Evolutionary conservation across 129 eudicot species (phyloP).

Genomic region (Centella asiatica): DNA sequence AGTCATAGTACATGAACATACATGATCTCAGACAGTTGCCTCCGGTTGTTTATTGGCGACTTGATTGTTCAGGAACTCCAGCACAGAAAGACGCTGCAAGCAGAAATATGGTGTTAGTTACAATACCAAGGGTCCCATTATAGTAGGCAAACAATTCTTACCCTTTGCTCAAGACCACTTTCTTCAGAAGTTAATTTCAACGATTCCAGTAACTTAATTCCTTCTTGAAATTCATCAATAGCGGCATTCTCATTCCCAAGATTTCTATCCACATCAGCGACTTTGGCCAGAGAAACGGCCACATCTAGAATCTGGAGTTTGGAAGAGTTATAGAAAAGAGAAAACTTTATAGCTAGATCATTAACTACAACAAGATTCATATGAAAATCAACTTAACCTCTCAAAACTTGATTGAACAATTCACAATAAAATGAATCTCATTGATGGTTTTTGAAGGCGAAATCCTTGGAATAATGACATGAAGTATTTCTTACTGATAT

Average conservation of each 20-base stretch:
- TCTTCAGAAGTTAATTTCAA: slow-evolving; percentile 49
- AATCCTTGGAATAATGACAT: background rate
- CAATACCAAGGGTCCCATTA: background rate
- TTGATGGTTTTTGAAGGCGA: background rate
- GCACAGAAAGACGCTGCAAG: slow-evolving; percentile 77
- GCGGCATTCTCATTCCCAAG: slow-evolving; percentile 69
- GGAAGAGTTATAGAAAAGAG: background rate
- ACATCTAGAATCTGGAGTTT: slow-evolving; percentile 61
- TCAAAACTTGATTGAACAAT: no score
- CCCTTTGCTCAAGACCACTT: slow-evolving; percentile 68
- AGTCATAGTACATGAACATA: background rate
- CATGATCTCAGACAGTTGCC: slow-evolving; percentile 15
- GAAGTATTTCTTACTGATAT: background rate
- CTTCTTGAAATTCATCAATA: slow-evolving; percentile 67
- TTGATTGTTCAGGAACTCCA: slow-evolving; percentile 72
- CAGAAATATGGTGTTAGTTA: slow-evolving; percentile 10
- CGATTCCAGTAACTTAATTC: slow-evolving; percentile 53
- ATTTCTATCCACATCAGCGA: slow-evolving; percentile 91
- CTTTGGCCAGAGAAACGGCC: slow-evolving; percentile 90
- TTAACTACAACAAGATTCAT: background rate
- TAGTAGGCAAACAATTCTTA: slow-evolving; percentile 16
- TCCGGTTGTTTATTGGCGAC: slow-evolving; percentile 38
- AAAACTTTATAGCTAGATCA: background rate
- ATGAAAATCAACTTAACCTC: no score
- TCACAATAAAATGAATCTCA: no score